Conservation (phyloP, 2,329 filamentous ascomycete species). For the Pseudogymnoascus sp. region DNA sequence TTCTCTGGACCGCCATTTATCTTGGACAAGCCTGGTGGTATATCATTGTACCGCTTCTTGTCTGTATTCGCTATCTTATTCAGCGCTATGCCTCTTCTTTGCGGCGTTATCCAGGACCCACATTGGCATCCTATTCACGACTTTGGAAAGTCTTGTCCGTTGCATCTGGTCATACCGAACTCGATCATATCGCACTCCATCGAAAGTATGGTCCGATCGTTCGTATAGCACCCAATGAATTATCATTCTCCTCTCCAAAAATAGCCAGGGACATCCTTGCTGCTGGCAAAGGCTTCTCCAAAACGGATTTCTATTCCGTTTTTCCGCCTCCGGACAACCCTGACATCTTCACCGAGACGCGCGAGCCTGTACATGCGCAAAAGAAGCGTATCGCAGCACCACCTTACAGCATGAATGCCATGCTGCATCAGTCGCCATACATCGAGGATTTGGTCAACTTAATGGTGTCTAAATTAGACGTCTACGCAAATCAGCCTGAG, state of each 20-base stretch:
- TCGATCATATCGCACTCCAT: conserved; percentile 29
- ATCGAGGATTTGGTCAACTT: conserved; percentile 46
- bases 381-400: conserved; percentile 32
- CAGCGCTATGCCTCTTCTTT: conserved; percentile 25
- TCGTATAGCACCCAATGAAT: conserved; percentile 40
- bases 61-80: conserved; percentile 27
- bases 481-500: conserved; percentile 26
- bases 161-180: background rate
- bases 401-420: conserved; percentile 46
- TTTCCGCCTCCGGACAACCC: conserved; percentile 51
- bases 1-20: too few species aligned
- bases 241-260: conserved; percentile 40
- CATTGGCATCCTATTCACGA: conserved; percentile 26
- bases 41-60: conserved; percentile 12
- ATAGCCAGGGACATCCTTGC: conserved; percentile 39
- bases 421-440: conserved; percentile 44
- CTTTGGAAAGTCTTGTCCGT: conserved; percentile 21
- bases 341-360: conserved; percentile 50
- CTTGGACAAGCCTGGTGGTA: too few species aligned
- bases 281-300: conserved; percentile 46
- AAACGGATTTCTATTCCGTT: conserved; percentile 46
- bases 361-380: conserved; percentile 49
- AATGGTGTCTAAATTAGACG: conserved; percentile 37
- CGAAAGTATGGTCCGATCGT: conserved; percentile 39
- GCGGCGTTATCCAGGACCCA: conserved; percentile 24